Evolutionary conservation across 208 protist genomes (phyloP).

Genomic region (Leishmania major): DNA sequence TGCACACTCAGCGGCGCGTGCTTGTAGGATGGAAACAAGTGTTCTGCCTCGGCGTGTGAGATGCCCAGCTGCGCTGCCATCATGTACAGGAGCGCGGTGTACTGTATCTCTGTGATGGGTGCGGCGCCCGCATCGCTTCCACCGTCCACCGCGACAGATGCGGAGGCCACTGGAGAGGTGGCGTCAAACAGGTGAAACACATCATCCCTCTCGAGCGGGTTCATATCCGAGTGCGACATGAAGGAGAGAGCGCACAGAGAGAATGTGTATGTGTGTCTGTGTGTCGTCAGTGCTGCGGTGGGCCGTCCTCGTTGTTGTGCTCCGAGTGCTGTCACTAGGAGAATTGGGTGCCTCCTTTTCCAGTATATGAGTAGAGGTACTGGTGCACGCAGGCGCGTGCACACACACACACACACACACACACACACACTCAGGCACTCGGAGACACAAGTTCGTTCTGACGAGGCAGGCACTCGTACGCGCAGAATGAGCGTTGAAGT

Average conservation of each 20-base stretch:
- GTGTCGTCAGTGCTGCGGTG: not conserved
- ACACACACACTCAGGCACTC: not conserved
- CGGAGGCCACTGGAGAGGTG: not conserved
- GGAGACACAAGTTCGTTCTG: not conserved
- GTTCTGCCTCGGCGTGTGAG: conserved; percentile 8
- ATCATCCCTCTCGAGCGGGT: conserved; percentile 35
- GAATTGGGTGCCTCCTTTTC: not conserved
- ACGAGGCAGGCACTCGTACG: not conserved
- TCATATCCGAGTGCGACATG: conserved; percentile 4
- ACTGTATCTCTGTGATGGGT: conserved; percentile 24
- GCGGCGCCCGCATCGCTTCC: conserved; percentile 5
- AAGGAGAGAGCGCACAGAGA: not conserved
- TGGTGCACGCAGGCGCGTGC: not conserved
- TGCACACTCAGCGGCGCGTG: not conserved
- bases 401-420: not conserved
- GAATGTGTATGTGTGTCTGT: not conserved
- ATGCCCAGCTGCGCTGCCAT: conserved; percentile 24
- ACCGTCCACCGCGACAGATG: not conserved
- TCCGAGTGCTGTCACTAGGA: not conserved
- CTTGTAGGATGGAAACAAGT: conserved; percentile 17
- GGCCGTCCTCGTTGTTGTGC: not conserved
- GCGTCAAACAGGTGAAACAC: conserved; percentile 39
- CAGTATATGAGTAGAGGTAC: not conserved
- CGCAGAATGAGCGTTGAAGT: not conserved
- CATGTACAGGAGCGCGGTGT: conserved; percentile 31